These are phyloP conservation scores for Cladosporium sp. DNA, from an alignment of 2,329 filamentous ascomycete species.

Conservation along the genomic window DNA sequence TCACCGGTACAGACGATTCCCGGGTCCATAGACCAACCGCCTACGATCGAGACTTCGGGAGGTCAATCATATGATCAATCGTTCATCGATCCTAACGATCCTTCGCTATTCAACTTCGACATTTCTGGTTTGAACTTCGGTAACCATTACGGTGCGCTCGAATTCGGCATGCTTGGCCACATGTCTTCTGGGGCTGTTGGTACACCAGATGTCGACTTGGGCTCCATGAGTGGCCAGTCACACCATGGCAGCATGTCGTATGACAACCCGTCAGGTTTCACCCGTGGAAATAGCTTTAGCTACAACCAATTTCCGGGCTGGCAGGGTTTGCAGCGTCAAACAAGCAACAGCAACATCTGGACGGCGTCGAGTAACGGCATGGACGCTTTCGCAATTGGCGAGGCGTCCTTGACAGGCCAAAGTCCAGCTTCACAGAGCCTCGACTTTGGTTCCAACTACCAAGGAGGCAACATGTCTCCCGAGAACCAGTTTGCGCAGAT, in stretches of 20 bases:
- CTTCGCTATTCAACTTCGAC: conserved; percentile 91
- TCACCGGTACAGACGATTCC: conserved; percentile 37
- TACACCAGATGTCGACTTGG: conserved; percentile 30
- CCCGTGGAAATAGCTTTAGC: conserved; percentile 19
- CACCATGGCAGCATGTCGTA: conserved; percentile 25
- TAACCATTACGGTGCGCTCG: conserved; percentile 89
- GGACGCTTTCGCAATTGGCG: conserved; percentile 56
- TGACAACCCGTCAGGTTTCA: conserved; percentile 22
- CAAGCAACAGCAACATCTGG: conserved; percentile 38
- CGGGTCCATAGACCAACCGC: conserved; percentile 38
- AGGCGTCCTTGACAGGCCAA: conserved; percentile 51
- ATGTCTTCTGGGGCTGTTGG: conserved; percentile 77
- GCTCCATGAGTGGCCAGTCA: conserved; percentile 21
- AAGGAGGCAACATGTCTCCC: conserved; percentile 21
- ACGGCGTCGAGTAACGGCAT: conserved; percentile 37
- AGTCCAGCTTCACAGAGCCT: conserved; percentile 52
- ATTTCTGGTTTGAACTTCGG: conserved; percentile 91
- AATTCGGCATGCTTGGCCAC: conserved; percentile 93
- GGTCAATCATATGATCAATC: conserved; percentile 45
- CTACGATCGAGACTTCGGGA: conserved; percentile 28
- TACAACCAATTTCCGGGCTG: conserved; percentile 23
- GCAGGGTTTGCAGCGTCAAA: conserved; percentile 35
- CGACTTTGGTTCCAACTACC: conserved; percentile 37
- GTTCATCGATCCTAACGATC: conserved; percentile 86
- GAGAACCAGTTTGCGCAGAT: conserved; percentile 27